These are phyloP conservation scores for Syncephalastrum racemosum DNA, from an alignment of 371 early-diverging fungal genomes.

Conservation along the genomic window DNA sequence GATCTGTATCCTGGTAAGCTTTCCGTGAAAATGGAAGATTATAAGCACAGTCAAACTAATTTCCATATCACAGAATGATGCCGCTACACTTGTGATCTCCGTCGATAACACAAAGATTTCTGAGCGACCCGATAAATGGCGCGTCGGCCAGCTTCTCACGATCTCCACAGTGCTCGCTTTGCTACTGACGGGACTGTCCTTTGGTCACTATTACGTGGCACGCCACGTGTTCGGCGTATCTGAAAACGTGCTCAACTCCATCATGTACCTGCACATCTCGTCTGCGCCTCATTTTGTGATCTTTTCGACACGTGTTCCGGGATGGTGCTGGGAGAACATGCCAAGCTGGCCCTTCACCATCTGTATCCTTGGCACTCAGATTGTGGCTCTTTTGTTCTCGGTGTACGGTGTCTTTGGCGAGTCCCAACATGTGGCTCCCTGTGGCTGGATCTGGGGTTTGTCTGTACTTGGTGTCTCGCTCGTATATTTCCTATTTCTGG, in stretches of 20 bases:
- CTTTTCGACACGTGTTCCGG: constrained; percentile 85
- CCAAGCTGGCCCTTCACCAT: constrained; percentile 70
- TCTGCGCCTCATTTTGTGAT: constrained; percentile 92
- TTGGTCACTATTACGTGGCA: constrained; percentile 81
- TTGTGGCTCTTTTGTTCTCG: constrained; percentile 86
- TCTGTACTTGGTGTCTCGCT: constrained; percentile 68
- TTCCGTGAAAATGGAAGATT: background rate
- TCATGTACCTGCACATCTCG: constrained; percentile 91
- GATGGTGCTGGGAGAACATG: constrained; percentile 81
- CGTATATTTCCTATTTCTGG: constrained; percentile 75
- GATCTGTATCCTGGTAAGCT: constrained; percentile 72
- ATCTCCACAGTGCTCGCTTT: constrained; percentile 75
- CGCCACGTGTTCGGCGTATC: constrained; percentile 60
- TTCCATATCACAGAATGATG: constrained; percentile 65
- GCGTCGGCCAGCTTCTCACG: constrained; percentile 84
- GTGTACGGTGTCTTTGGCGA: constrained; percentile 70
- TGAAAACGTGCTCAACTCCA: constrained; percentile 60
- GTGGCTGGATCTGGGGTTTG: constrained; percentile 60
- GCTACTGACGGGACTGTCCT: constrained; percentile 74
- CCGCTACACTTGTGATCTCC: constrained; percentile 89
- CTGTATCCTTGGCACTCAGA: constrained; percentile 85
- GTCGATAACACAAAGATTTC: constrained; percentile 91
- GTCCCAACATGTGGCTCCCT: constrained; percentile 44
- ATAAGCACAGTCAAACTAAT: background rate
- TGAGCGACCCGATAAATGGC: constrained; percentile 87